Evolutionary conservation across 2,329 filamentous ascomycete species (phyloP).

Genomic region (Sarocladiaceae sp.): DNA sequence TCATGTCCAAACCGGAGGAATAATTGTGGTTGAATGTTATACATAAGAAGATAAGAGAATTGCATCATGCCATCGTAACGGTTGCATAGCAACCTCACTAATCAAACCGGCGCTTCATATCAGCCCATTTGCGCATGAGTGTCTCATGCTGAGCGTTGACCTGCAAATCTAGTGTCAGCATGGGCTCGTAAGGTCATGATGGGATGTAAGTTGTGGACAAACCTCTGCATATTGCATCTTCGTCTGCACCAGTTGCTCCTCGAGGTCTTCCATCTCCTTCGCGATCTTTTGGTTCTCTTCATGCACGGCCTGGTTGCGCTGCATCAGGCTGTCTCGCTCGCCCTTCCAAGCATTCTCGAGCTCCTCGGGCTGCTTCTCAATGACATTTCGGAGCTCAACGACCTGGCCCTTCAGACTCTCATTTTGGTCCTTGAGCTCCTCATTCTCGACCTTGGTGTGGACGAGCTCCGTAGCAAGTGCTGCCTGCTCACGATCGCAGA

Average conservation of each 20-base stretch:
- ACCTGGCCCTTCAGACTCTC: constrained; percentile 84
- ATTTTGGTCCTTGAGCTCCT: constrained; percentile 83
- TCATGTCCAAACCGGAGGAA: neutral
- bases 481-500: constrained; percentile 86
- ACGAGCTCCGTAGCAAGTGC: constrained; percentile 88
- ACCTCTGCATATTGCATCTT: constrained; percentile 97
- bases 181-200: neutral
- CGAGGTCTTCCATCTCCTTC: constrained; percentile 86
- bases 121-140: constrained; percentile 72
- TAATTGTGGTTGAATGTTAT: neutral
- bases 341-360: constrained; percentile 76
- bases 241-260: constrained; percentile 84
- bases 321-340: constrained; percentile 90
- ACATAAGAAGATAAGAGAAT: neutral
- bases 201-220: constrained; percentile 29
- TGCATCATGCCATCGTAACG: neutral
- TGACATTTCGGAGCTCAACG: constrained; percentile 76
- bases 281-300: constrained; percentile 87
- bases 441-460: constrained; percentile 88
- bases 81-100: constrained; percentile 17
- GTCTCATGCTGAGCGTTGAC: constrained; percentile 68
- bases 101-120: constrained; percentile 59
- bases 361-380: constrained; percentile 85
- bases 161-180: constrained; percentile 35
- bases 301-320: constrained; percentile 87